Evolutionary conservation across 306 rosid genomes (phyloP).

Genomic region (Canavalia gladiata): DNA sequence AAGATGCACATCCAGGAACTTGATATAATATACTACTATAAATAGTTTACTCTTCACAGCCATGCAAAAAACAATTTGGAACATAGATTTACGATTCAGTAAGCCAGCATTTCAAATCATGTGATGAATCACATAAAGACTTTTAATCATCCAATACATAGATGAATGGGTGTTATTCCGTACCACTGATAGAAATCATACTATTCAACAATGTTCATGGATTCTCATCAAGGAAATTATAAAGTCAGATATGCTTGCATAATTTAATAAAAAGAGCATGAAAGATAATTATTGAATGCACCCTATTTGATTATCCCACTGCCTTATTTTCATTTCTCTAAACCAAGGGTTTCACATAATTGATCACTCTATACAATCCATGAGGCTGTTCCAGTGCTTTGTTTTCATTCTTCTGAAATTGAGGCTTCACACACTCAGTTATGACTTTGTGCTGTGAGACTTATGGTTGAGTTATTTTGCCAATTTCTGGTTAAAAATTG

Average conservation of each 20-base stretch:
- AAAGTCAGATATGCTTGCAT: neutral
- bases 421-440: neutral
- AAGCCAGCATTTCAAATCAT: neutral
- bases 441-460: neutral
- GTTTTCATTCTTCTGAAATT: conserved; percentile 8
- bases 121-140: neutral
- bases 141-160: neutral
- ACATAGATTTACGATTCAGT: neutral
- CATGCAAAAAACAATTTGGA: neutral
- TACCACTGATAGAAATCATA: neutral
- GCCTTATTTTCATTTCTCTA: neutral
- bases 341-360: neutral
- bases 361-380: neutral
- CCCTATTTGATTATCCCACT: neutral
- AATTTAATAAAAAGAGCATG: neutral
- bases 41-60: neutral
- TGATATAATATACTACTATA: conserved; percentile 16
- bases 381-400: neutral
- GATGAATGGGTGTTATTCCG: neutral
- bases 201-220: neutral
- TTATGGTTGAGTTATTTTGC: neutral
- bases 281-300: neutral
- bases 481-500: neutral
- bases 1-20: neutral
- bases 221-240: neutral